Base-by-base conservation (phyloP, 2,329 filamentous ascomycete genomes). In the Waltergamsia citrina region DNA sequence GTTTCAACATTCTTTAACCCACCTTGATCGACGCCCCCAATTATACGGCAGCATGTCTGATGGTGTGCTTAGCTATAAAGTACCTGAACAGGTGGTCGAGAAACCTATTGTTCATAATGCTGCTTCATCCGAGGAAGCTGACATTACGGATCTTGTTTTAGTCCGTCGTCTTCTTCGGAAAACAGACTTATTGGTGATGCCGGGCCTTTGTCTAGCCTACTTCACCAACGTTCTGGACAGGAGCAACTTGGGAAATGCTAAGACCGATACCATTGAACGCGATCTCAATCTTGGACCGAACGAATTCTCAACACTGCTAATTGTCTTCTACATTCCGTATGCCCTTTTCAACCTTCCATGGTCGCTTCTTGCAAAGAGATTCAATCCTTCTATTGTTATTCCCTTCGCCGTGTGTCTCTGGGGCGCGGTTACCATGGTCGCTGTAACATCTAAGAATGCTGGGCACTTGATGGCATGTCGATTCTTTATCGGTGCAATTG, bases 181-280 rank as follows among this genome's bases (percentile, higher is more conserved):
- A 30, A 38, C 35, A 9, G 43, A 45, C 21, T 18, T 43, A 6
- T 34, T 42, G 14, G 21, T 45, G 6, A 38, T 45, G 38, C 43
- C 43, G 5, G 38, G 32, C 7, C 31, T 45, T 17, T 28, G 34
- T 31, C 28, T 32, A 19, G 33, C 18, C 15, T 34, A 29, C 23
- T 33, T 33, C 15, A 25, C 15, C 10, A 32, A 37, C 15, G 21
- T 29, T 19, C 39, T 48, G 7, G 44, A 48, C 34, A 41, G 41
- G 14, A 43, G 35, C 24, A 62, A 60, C 40, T 63, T 65, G 35
- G 57, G 57, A 32, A 67, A 65, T 19, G 67, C 66, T 11, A 44
- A 71, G 29, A 70, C 66, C 2, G 65, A 67, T 25, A 61, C 55
- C 19, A 62, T 71, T 38, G 56, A 62, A 6, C 40, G 56, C n/a